These are phyloP conservation scores for Trichosporon ovoides DNA, from an alignment of 1,284 basidiomycete species.

Conservation along the genomic window DNA sequence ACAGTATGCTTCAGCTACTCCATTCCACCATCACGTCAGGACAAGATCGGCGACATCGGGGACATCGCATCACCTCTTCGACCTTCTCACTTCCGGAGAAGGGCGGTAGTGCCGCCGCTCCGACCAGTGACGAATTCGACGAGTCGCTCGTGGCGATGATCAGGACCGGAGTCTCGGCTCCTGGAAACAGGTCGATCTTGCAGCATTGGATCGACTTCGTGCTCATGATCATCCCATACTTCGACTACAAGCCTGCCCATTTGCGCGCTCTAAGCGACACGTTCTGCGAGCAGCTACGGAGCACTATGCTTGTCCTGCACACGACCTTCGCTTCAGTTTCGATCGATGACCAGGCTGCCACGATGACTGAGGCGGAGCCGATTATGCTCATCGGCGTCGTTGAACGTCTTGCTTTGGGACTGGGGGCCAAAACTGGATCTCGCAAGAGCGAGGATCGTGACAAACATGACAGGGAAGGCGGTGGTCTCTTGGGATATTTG, in stretches of 20 bases:
- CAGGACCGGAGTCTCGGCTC: slow-evolving; percentile 67
- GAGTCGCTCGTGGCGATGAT: slow-evolving; percentile 66
- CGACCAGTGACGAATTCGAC: slow-evolving; percentile 22
- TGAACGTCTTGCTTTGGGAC: slow-evolving; percentile 69
- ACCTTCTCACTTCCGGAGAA: slow-evolving; percentile 20
- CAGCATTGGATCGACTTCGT: slow-evolving; percentile 98
- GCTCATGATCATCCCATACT: slow-evolving; percentile 74
- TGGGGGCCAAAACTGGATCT: slow-evolving; percentile 28
- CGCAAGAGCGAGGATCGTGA: slow-evolving; percentile 41
- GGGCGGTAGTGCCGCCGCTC: background rate
- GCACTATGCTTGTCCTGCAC: slow-evolving; percentile 50
- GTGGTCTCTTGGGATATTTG: slow-evolving; percentile 47
- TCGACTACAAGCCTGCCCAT: slow-evolving; percentile 54
- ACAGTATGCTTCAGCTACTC: slow-evolving; percentile 84
- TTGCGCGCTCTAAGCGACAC: slow-evolving; percentile 76
- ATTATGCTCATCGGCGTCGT: slow-evolving; percentile 75
- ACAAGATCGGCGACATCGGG: slow-evolving; percentile 22
- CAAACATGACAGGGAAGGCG: slow-evolving; percentile 49
- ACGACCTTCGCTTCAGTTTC: slow-evolving; percentile 40
- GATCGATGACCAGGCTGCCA: slow-evolving; percentile 37
- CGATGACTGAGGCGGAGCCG: slow-evolving; percentile 72
- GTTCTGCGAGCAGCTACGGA: slow-evolving; percentile 66
- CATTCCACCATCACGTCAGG: slow-evolving; percentile 73
- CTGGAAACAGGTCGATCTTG: slow-evolving; percentile 68
- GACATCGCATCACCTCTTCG: slow-evolving; percentile 27